Evolutionary conservation across 306 rosid species (phyloP).

Genomic region (Inga laurina): DNA sequence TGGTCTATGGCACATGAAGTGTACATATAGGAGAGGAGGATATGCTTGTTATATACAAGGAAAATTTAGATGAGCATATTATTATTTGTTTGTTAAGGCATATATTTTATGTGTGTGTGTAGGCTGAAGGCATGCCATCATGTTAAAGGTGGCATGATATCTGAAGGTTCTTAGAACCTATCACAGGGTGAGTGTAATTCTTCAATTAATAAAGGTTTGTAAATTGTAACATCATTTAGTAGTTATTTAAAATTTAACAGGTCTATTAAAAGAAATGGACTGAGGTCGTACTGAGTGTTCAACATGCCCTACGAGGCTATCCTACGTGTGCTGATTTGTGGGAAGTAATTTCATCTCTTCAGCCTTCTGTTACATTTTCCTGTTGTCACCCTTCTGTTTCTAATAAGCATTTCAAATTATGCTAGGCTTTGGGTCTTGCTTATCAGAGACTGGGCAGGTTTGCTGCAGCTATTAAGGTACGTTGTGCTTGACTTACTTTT

Average conservation of each 20-base stretch:
- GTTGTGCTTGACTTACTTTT: slow-evolving; percentile 19
- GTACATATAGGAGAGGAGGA: too few species aligned
- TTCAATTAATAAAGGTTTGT: not conserved
- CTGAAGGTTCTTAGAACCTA: too few species aligned
- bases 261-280: slow-evolving; percentile 70
- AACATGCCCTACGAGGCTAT: slow-evolving; percentile 87
- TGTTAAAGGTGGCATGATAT: too few species aligned
- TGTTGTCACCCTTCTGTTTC: not conserved
- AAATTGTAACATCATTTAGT: not conserved
- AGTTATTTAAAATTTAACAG: slow-evolving; percentile 31
- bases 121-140: too few species aligned
- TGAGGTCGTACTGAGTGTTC: slow-evolving; percentile 84
- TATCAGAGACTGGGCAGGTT: slow-evolving; percentile 89
- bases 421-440: slow-evolving; percentile 90
- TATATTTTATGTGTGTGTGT: too few species aligned
- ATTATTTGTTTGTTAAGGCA: too few species aligned
- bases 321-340: slow-evolving; percentile 77
- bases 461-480: slow-evolving; percentile 89
- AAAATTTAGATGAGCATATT: too few species aligned
- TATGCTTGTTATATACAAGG: too few species aligned
- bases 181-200: not conserved
- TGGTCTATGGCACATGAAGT: too few species aligned
- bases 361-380: slow-evolving; percentile 8
- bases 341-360: slow-evolving; percentile 59
- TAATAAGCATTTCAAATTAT: slow-evolving; percentile 25